Evolutionary conservation across 768 basidiomycete species (phyloP).

Genomic region (Boletus speciosus): DNA sequence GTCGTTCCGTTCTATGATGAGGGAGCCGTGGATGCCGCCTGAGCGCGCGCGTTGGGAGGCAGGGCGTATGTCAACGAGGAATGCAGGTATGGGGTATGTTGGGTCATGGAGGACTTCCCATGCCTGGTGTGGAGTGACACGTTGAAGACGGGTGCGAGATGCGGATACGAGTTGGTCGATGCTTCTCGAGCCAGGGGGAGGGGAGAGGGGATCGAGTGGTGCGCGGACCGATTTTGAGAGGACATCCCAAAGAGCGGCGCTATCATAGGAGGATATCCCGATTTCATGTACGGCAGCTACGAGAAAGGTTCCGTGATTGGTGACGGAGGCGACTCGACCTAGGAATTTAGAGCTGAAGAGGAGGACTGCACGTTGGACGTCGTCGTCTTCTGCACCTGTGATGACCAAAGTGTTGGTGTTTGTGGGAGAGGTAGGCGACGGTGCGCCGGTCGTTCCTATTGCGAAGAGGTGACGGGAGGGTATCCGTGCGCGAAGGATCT

Average conservation of each 20-base stretch:
- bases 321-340: constrained; percentile 48
- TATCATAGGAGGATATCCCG: constrained; percentile 55
- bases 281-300: constrained; percentile 53
- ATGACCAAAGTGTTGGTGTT: constrained; percentile 51
- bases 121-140: constrained; percentile 59
- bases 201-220: constrained; percentile 57
- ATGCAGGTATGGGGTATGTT: constrained; percentile 54
- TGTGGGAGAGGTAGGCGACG: constrained; percentile 22
- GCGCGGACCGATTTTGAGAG: constrained; percentile 57
- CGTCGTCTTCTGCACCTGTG: constrained; percentile 50
- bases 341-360: constrained; percentile 67
- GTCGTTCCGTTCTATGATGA: constrained; percentile 71
- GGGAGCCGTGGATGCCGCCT: constrained; percentile 64
- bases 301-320: constrained; percentile 33
- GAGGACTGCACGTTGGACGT: constrained; percentile 64
- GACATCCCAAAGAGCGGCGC: constrained; percentile 65
- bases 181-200: constrained; percentile 63
- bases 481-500: constrained; percentile 41
- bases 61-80: constrained; percentile 77
- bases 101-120: constrained; percentile 55
- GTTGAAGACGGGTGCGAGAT: constrained; percentile 61
- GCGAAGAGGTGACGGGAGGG: constrained; percentile 50
- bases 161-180: constrained; percentile 55
- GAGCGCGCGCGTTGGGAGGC: constrained; percentile 52
- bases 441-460: constrained; percentile 47